These are phyloP conservation scores for Salix udensis DNA, from an alignment of 345 rosid genomes.

Conservation along the genomic window DNA sequence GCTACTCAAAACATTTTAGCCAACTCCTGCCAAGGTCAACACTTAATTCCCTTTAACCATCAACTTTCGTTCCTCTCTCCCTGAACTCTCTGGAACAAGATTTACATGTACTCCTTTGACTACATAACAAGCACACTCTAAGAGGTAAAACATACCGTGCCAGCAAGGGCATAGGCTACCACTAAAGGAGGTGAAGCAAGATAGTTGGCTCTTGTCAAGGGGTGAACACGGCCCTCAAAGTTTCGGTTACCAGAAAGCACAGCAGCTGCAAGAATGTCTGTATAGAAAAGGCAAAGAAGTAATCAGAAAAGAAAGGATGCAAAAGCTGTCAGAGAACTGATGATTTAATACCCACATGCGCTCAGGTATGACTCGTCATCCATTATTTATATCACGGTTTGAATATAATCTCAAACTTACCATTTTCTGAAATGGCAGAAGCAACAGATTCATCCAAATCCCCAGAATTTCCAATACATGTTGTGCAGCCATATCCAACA, in stretches of 20 bases:
- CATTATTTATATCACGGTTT: neutral
- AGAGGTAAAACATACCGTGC: conserved; percentile 55
- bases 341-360: neutral
- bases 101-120: no score
- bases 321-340: neutral
- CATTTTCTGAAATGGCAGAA: conserved; percentile 87
- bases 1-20: no score
- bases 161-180: conserved; percentile 98
- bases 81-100: no score
- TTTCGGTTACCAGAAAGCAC: conserved; percentile 96
- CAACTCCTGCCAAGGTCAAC: no score
- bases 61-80: no score
- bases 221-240: conserved; percentile 97
- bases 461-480: conserved; percentile 98
- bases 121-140: neutral
- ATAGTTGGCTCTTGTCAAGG: conserved; percentile 96
- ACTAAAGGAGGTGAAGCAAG: conserved; percentile 99
- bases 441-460: conserved; percentile 91
- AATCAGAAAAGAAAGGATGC: neutral
- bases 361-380: neutral
- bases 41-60: no score
- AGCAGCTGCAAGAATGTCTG: conserved; percentile 92
- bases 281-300: neutral
- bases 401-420: conserved; percentile 31
- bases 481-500: conserved; percentile 98